Conservation (phyloP, 2,329 filamentous ascomycete genomes). For the Ascochyta viciae-villosae region DNA sequence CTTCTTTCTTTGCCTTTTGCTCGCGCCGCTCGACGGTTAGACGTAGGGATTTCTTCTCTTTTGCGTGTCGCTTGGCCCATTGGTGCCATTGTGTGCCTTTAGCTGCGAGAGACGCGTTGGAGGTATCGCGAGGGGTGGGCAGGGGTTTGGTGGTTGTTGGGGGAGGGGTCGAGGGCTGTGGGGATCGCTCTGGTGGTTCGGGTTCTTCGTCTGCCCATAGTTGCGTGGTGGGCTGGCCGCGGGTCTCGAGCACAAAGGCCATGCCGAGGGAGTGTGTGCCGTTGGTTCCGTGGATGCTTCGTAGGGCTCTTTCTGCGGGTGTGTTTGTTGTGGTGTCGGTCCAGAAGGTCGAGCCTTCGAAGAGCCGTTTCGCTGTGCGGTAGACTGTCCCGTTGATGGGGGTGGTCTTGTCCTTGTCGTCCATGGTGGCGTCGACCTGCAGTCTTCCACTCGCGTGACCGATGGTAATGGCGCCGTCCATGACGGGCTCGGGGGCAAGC, state of each 20-base stretch:
- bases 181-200: not conserved
- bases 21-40: no score
- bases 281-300: constrained; percentile 9
- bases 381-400: constrained; percentile 44
- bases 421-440: constrained; percentile 46
- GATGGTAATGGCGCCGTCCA: constrained; percentile 45
- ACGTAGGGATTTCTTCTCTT: not conserved
- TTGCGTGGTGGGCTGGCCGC: constrained; percentile 13
- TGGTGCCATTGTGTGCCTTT: constrained; percentile 9
- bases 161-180: not conserved
- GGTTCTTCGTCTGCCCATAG: constrained; percentile 13
- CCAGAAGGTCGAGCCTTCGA: constrained; percentile 45
- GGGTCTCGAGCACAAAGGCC: constrained; percentile 27
- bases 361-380: constrained; percentile 47
- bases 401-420: constrained; percentile 28
- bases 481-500: constrained; percentile 33
- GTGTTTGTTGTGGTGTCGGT: constrained; percentile 13
- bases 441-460: constrained; percentile 49
- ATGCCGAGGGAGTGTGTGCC: constrained; percentile 32
- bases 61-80: constrained; percentile 11
- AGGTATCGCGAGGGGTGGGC: not conserved
- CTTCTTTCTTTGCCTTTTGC: no score
- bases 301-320: not conserved
- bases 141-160: not conserved
- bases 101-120: not conserved